phyloP scores from a whole-genome alignment of 768 basidiomycete species.

The Suillus subalutaceus region DNA sequence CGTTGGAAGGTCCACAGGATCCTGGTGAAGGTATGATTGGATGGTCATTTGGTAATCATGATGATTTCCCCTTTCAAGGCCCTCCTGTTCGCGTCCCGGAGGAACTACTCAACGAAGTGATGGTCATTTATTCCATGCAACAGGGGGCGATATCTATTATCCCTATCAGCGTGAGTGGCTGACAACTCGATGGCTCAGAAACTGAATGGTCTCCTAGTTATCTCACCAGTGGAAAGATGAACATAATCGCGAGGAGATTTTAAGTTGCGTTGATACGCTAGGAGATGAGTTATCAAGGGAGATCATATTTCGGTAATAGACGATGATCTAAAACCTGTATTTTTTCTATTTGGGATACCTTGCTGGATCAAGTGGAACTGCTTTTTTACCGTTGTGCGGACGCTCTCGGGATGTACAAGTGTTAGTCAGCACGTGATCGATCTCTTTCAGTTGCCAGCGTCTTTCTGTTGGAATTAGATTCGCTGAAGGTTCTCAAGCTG shows the following conservation, averaged over 20 bases:
- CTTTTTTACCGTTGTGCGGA: neutral
- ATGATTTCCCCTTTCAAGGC: neutral
- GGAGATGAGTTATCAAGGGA: conserved; percentile 46
- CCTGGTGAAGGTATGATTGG: conserved; percentile 27
- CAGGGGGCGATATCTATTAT: conserved; percentile 24
- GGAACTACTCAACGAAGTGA: conserved; percentile 24
- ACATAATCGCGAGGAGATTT: conserved; percentile 37
- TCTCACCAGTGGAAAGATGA: conserved; percentile 31
- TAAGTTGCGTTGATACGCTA: conserved; percentile 47
- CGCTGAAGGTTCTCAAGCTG: neutral
- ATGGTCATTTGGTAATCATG: neutral
- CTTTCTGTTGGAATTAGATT: too few species aligned
- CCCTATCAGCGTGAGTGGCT: conserved; percentile 27
- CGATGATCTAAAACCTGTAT: neutral
- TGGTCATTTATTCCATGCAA: conserved; percentile 28
- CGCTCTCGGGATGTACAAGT: neutral
- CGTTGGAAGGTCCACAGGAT: conserved; percentile 38
- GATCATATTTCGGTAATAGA: conserved; percentile 39
- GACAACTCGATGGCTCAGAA: neutral
- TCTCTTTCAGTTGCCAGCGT: too few species aligned
- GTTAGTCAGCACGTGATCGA: neutral
- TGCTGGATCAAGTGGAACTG: neutral
- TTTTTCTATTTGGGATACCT: neutral
- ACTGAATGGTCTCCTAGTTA: conserved; percentile 23
- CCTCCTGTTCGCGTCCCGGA: conserved; percentile 18